Evolutionary conservation across 2,329 filamentous ascomycete genomes (phyloP).

Genomic region (Aspergillus flavus): DNA sequence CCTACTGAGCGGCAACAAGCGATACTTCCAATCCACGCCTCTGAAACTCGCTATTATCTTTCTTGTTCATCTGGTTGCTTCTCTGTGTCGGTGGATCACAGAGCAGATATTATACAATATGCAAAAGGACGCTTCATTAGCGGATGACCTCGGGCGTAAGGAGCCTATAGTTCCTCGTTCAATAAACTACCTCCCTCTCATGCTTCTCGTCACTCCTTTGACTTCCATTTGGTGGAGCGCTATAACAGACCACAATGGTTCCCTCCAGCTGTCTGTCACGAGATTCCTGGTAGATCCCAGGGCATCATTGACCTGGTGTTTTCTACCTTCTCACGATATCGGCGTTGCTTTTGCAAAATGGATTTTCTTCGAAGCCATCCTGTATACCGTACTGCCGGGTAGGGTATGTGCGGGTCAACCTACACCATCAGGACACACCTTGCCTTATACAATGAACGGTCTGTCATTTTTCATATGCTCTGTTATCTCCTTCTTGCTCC

Average conservation of each 20-base stretch:
- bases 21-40: not conserved
- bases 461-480: not conserved
- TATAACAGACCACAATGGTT: not conserved
- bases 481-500: not conserved
- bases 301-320: not conserved
- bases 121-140: not conserved
- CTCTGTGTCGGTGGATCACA: not conserved
- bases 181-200: not conserved
- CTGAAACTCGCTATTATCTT: not conserved
- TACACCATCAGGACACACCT: not conserved
- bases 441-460: not conserved
- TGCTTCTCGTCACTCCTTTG: not conserved
- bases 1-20: not conserved
- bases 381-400: constrained; percentile 1
- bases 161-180: not conserved
- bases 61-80: not conserved
- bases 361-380: not conserved
- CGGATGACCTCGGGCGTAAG: not conserved
- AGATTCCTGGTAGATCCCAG: not conserved
- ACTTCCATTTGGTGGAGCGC: not conserved
- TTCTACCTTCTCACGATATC: not conserved
- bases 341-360: not conserved
- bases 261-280: not conserved
- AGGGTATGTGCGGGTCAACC: not conserved
- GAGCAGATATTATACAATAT: not conserved